Percentiles rank a stretch among this genome's conserved stretches.
Evolutionary conservation across 2,329 filamentous ascomycete genomes (phyloP).

Genomic region (Pseudopithomyces maydicus): DNA sequence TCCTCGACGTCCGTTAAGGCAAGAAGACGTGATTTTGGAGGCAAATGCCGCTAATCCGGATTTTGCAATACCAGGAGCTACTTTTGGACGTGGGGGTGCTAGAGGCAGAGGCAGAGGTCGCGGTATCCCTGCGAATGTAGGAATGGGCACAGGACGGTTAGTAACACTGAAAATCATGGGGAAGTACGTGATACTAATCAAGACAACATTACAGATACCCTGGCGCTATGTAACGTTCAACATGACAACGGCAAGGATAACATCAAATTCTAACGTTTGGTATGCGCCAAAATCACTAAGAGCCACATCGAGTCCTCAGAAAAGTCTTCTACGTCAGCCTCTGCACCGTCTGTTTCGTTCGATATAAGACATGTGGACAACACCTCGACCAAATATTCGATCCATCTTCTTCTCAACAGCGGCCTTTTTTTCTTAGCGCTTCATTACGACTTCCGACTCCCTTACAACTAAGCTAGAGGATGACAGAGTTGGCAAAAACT

Average conservation of each 20-base stretch:
- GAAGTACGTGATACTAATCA: not conserved
- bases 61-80: slow-evolving; percentile 70
- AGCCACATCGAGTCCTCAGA: not conserved
- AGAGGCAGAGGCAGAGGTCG: slow-evolving; percentile 38
- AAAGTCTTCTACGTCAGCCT: not conserved
- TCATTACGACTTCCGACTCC: not conserved
- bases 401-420: not conserved
- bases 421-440: not conserved
- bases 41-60: slow-evolving; percentile 72
- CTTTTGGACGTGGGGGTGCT: slow-evolving; percentile 38
- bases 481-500: not conserved
- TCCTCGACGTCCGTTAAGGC: slow-evolving; percentile 48
- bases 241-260: not conserved
- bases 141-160: slow-evolving; percentile 33
- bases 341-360: not conserved
- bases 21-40: slow-evolving; percentile 75
- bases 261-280: too few relatives aligned
- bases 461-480: not conserved
- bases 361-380: not conserved
- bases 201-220: slow-evolving; percentile 27
- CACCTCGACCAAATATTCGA: not conserved
- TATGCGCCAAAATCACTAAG: too few relatives aligned
- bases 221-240: slow-evolving; percentile 22
- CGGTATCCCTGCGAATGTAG: slow-evolving; percentile 25
- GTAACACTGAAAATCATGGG: not conserved